Base-by-base conservation (phyloP, 208 protist species). In the Balamuthia mandrillaris region DNA sequence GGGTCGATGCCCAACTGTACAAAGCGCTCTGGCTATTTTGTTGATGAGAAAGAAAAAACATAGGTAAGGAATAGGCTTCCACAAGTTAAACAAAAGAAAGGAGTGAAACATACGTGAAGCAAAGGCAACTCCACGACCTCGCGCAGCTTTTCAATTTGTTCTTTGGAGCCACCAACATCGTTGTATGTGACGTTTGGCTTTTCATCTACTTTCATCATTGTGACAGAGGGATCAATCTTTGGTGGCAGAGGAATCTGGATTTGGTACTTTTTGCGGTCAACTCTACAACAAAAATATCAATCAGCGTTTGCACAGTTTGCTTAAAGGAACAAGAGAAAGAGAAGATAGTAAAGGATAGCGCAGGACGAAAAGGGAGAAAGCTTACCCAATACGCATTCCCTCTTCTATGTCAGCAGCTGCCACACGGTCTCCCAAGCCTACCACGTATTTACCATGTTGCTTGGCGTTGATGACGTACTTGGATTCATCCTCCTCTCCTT, bases 231-330 rank as follows among this genome's bases (percentile, higher is more conserved):
- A 90, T 99, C 99, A 88, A 99, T 99, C 85, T 98, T 96, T 21
- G 99, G 98, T n/a, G 98, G 99, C 45, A 99, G 96, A 31, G 98
- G 98, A 66, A 99, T 98, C 90, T 99, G 96, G 91, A 99, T 99
- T 89, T 98, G 95, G 88, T 99, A 99, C 85, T 99, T 99, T 78
- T 89, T 96, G 68, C 98, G 96, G 72, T 98, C 97, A 79, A 98
- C 94, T 45, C 94, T 93, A 29, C n/a, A n/a, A n/a, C 75, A 21
- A 0, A 70, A 10, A n/a, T n/a, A n/a, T n/a, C n/a, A n/a, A n/a
- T n/a, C n/a, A n/a, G n/a, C n/a, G n/a, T n/a, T n/a, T 16, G 77
- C 21, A 70, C 18, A 70, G 18, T 16, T n/a, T 70, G 31, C 18
- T 70, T 70, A 70, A 49, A n/a, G n/a, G 31, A n/a, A 70, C 18